Conservation (phyloP, 2,329 filamentous ascomycete species). For the Chrysosporium queenslandicum region DNA sequence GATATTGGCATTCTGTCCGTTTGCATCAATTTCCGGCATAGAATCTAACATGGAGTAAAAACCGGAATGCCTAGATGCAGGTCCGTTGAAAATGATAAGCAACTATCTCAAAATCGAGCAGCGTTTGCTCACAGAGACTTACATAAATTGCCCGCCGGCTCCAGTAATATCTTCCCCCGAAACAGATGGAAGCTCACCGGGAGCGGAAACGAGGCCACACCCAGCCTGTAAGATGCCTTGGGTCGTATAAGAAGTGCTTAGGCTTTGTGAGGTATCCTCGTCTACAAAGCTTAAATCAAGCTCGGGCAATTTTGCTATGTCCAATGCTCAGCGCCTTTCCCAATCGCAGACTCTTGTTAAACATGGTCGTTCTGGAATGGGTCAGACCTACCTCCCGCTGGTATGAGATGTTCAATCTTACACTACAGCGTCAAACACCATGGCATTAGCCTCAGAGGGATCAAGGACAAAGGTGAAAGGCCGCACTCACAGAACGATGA, state of each 20-base stretch:
- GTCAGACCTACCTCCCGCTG: neutral
- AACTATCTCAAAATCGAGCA: neutral
- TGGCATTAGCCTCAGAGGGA: neutral
- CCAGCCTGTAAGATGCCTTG: neutral
- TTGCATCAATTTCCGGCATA: neutral
- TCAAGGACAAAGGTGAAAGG: neutral
- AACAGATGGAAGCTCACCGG: neutral
- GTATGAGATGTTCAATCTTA: conserved; percentile 6
- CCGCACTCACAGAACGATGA: conserved; percentile 5
- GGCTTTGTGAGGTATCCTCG: neutral
- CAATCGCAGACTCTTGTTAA: neutral
- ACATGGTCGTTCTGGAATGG: neutral
- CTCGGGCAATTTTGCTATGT: conserved; percentile 1
- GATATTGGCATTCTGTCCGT: neutral
- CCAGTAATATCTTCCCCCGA: neutral
- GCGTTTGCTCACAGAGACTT: neutral
- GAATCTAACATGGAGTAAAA: neutral
- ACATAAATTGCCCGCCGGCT: conserved; percentile 7
- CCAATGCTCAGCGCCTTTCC: neutral
- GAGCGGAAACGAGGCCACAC: neutral
- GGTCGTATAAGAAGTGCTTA: neutral
- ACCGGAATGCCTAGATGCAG: neutral
- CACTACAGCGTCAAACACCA: neutral
- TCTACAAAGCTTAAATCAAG: neutral
- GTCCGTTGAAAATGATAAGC: neutral